Evolutionary conservation across 2,329 filamentous ascomycete species (phyloP), one percentile per base, ranked within the genome.

Genomic region (Trichothecium sympodiale): DNA sequence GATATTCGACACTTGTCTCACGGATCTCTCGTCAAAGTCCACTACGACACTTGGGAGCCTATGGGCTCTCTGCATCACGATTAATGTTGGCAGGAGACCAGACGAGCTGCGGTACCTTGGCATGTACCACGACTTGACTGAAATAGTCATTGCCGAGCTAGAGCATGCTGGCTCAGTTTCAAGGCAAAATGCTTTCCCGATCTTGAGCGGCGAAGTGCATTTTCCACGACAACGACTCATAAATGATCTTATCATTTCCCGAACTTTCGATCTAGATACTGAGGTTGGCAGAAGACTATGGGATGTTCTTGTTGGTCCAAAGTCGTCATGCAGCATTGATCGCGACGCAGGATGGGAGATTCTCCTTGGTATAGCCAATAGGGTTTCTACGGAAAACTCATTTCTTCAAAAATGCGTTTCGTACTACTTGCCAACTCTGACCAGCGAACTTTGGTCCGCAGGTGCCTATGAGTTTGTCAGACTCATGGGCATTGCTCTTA

Each of bases 41-140:
- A 43, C 60, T 8, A 80, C 76, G 12, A 76, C 80, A 1, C 69
- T 83, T 6, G 85, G 85, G 2, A 91, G 83, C 45, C 68, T 88
- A 15, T 80, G 77, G 49, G 78, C 77, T 13, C 60, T 86, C 32
- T 60, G 53, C 34, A 57, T 65, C 31, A 51, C 74, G 14, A 59
- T 71, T n/a, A 59, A 61, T 8, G 58, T 57, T 15, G 57, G 67
- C 27, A 25, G 20, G 10, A 49, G 69, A 27, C 47, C 48, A 3
- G 59, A 57, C 7, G 76, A 81, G 40, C 54, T 85, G 16, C 64
- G 62, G 55, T 60, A n/a, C 56, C 86, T 34, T 68, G 73, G 8
- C 57, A 65, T 6, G 67, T 80, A n/a, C 20, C 71, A 80, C 48
- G 67, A 75, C 41, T 55, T 86, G 33, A 70, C 76, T 1, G 60